A percentile compares a stretch with the other conserved stretches of the same genome.
These are phyloP conservation scores for Acacia melanoxylon DNA, from an alignment of 306 rosid species.

Conservation along the genomic window DNA sequence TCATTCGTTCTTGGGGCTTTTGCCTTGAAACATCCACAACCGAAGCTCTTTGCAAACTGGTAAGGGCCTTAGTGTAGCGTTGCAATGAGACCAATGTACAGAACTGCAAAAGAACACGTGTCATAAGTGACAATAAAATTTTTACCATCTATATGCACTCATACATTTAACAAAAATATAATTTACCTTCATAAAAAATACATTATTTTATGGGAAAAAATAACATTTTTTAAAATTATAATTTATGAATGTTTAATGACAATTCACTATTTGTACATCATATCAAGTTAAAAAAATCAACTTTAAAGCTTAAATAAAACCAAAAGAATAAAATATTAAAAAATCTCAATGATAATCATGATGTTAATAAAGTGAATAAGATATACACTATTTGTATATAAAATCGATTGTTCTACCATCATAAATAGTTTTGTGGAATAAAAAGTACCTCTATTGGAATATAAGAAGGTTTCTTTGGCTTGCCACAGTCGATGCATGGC, in stretches of 20 bases:
- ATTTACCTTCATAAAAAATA: neutral
- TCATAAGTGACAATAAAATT: too few species aligned
- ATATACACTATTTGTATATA: too few species aligned
- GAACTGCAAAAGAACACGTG: conserved; percentile 32
- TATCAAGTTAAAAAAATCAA: too few species aligned
- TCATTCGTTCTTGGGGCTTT: conserved; percentile 41
- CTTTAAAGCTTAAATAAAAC: too few species aligned
- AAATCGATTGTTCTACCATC: too few species aligned
- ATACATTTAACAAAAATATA: neutral
- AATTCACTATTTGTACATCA: neutral
- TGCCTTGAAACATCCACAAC: conserved; percentile 48
- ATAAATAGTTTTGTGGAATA: too few species aligned
- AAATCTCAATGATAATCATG: neutral
- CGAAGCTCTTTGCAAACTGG: conserved; percentile 47
- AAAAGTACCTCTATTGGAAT: conserved; percentile 46
- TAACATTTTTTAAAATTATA: too few species aligned
- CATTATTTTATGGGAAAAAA: neutral
- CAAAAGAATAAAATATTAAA: too few species aligned
- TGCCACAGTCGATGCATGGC: conserved; percentile 58
- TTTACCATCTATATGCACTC: neutral
- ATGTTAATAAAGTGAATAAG: neutral
- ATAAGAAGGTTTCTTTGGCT: conserved; percentile 42
- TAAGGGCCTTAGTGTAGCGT: conserved; percentile 49
- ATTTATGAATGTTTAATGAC: neutral
- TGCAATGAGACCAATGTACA: conserved; percentile 49